Evolutionary conservation across 441 rosid genomes (phyloP), one percentile per base, ranked within the genome.

Genomic region (Populus trichocarpa): DNA sequence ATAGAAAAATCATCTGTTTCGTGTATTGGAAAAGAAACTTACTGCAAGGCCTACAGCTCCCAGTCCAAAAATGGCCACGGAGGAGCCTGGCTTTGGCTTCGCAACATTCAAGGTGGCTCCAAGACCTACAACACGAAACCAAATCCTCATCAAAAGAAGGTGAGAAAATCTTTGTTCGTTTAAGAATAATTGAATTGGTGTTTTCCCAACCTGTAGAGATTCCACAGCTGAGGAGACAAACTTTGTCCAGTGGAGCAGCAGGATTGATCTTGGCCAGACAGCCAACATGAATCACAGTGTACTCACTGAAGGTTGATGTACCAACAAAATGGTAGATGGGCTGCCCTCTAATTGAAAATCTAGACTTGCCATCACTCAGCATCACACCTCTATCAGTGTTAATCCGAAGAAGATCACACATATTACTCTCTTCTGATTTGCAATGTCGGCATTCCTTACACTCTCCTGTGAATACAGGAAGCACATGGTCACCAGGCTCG

Each of bases 401-500:
- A 76, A 90, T 88, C 84, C 93, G 78, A 3, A 90, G 84, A 42
- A 87, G 89, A 30, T 80, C 79, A 42, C 90, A 87, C 91, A 87
- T 82, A 80, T 88, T 90, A 76, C 91, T 87, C 77, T 90, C 93
- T 66, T 87, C 88, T 0, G 89, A 88, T 71, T 81, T 83, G 78
- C 91, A 88, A 74, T 89, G 91, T 0, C 69, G 35, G 77, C 93
- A 88, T 4, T 85, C 87, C 73, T 75, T 76, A 78, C 93, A 87
- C 53, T 89, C 93, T 26, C 91, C 91, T 0, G 91, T 90, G 82
- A 90, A 90, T 2, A 90, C 88, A 5, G 93, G 91, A 18, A 88
- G 90, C 13, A 88, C 90, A 40, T 88, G 90, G 64, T 88, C 93
- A 2, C 93, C 88, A 0, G 87, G 86, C 61, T 87, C 33, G 11